These are phyloP conservation scores for Kingdonia uniflora DNA, from an alignment of 164 flowering plant species.

Conservation along the genomic window DNA sequence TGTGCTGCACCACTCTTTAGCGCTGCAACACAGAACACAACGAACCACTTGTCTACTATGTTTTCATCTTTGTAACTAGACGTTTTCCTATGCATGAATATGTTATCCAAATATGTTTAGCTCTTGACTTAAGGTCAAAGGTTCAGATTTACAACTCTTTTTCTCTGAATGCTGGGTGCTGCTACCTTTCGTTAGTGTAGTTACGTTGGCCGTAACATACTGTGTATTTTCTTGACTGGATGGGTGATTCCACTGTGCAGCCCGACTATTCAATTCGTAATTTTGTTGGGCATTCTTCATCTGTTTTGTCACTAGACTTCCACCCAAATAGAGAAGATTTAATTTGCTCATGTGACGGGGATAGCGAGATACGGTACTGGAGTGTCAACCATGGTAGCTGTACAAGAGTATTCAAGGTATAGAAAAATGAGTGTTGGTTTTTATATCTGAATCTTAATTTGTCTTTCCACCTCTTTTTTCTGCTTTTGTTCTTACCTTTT, in stretches of 20 bases:
- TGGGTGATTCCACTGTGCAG: constrained; percentile 28
- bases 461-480: neutral
- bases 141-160: too few relatives aligned
- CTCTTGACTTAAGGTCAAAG: too few relatives aligned
- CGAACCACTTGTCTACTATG: too few relatives aligned
- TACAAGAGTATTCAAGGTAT: constrained; percentile 54
- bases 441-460: neutral
- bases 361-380: constrained; percentile 75
- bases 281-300: constrained; percentile 55
- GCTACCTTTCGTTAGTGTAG: neutral
- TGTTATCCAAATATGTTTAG: too few relatives aligned
- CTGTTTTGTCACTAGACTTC: constrained; percentile 69
- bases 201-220: constrained; percentile 2
- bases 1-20: too few relatives aligned
- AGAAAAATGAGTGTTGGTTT: neutral
- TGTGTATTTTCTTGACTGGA: constrained; percentile 7
- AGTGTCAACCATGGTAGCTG: constrained; percentile 66
- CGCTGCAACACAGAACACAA: too few relatives aligned
- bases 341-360: constrained; percentile 66
- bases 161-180: neutral
- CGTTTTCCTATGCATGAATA: too few relatives aligned
- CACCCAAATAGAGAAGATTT: constrained; percentile 72
- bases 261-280: constrained; percentile 61
- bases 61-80: too few relatives aligned
- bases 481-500: neutral